Base-by-base conservation (phyloP, 331 rosid genomes). In the Phaseolus coccineus region DNA sequence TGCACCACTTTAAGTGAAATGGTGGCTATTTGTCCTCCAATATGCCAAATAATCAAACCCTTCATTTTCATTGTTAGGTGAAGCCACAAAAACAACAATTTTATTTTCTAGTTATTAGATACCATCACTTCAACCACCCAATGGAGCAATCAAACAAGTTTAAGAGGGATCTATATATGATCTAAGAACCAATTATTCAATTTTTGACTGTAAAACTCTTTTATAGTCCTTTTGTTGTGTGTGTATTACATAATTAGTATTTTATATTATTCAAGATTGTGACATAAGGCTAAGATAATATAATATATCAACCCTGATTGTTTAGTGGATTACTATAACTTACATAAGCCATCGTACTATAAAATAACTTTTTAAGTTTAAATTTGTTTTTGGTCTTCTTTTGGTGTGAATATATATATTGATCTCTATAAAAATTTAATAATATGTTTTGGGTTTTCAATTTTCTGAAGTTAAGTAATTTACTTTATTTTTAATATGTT, bases 61-160 rank as follows among this genome's bases (percentile, higher is more conserved):
- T 84, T 68, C 64, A 77, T 69, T 77, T 28, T 86, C 67, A 30
- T 47, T 61, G 80, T 83, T 77, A 7, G 84, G 83, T 73, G 80
- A 80, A 40, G 82, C 22, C 19, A 19, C 5, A 28, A 35, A 27
- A 25, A 79, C 50, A 10, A 40, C 1, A 61, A 35, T 64, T 35
- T 44, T 61, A 11, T 40, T 47, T 66, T 37, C 3, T 30, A 44
- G 42, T 30, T 14, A 25, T 39, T 16, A 57, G 3, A 69, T n/a
- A 12, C 5, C 4, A 2, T 50, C 6, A 7, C 3, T 71, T 55
- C 30, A 40, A 73, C 27, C 10, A 4, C 46, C 51, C 47, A 77
- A 67, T 47, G 44, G 40, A 65, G n/a, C 37, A 44, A 40, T 13
- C 51, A 46, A 79, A 67, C 53, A 46, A 68, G 8, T 8, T 11